phyloP scores from a whole-genome alignment of 2,329 filamentous ascomycete species.

The Teratosphaeria epicoccoides region DNA sequence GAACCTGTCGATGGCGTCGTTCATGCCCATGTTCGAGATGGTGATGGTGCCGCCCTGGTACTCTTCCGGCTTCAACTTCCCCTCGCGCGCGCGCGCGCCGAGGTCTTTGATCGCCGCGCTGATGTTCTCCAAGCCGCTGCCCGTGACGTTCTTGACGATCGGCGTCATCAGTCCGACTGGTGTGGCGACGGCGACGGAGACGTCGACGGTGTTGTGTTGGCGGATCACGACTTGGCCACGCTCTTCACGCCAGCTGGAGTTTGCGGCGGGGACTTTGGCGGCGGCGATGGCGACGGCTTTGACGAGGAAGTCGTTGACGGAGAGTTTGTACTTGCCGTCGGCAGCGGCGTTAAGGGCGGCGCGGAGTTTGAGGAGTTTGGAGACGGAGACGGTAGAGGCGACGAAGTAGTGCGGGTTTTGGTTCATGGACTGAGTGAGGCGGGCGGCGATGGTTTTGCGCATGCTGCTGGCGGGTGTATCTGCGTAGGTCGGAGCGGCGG shows the following conservation, averaged over 20 bases:
- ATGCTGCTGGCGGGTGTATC: slow-evolving; percentile 80
- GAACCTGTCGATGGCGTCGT: slow-evolving; percentile 88
- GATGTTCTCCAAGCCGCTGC: slow-evolving; percentile 78
- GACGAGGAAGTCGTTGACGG: slow-evolving; percentile 99
- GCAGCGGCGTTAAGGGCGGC: slow-evolving; percentile 80
- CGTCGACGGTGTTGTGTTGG: slow-evolving; percentile 84
- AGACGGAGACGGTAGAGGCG: slow-evolving; percentile 78
- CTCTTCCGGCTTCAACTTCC: slow-evolving; percentile 98
- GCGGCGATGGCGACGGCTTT: slow-evolving; percentile 85
- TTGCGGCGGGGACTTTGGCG: slow-evolving; percentile 88
- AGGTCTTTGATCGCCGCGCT: slow-evolving; percentile 88
- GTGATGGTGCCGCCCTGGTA: slow-evolving; percentile 99
- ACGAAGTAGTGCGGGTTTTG: slow-evolving; percentile 99
- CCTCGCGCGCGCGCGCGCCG: slow-evolving; percentile 87
- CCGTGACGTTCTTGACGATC: slow-evolving; percentile 83
- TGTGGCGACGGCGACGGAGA: slow-evolving; percentile 91
- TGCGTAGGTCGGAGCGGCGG: slow-evolving; percentile 58
- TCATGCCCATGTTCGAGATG: slow-evolving; percentile 99
- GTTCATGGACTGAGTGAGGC: slow-evolving; percentile 77
- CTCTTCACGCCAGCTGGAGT: slow-evolving; percentile 81
- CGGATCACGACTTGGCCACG: slow-evolving; percentile 72
- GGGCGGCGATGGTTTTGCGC: slow-evolving; percentile 94
- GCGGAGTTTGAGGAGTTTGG: slow-evolving; percentile 92
- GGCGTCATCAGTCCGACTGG: slow-evolving; percentile 92
- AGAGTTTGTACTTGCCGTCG: slow-evolving; percentile 95